These are phyloP conservation scores for Tanacetum coccineum DNA, from an alignment of 129 eudicot species.

Conservation along the genomic window DNA sequence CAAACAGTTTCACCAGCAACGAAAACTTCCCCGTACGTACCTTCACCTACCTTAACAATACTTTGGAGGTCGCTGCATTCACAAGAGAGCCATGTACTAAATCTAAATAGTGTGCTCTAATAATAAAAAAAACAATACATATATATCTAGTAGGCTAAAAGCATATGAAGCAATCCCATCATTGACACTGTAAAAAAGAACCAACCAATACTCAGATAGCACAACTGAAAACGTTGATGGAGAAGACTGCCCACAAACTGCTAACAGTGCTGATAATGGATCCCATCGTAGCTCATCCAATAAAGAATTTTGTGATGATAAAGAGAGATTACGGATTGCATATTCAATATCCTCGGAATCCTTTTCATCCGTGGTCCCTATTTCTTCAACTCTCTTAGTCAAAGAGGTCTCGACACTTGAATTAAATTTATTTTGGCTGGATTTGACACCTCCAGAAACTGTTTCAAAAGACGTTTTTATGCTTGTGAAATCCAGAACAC, in stretches of 20 bases:
- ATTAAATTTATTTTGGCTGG: conserved; percentile 24
- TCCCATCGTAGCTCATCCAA: conserved; percentile 43
- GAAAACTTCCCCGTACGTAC: conserved; percentile 98
- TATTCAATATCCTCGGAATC: conserved; percentile 52
- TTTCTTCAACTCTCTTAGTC: conserved; percentile 28
- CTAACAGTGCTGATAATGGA: conserved; percentile 52
- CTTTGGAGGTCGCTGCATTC: conserved; percentile 49
- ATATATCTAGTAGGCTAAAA: neutral
- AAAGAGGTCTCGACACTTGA: conserved; percentile 14
- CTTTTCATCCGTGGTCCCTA: conserved; percentile 17
- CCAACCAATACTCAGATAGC: conserved; percentile 65
- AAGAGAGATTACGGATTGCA: conserved; percentile 57
- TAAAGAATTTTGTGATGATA: conserved; percentile 51
- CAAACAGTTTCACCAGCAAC: conserved; percentile 76
- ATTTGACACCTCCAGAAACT: conserved; percentile 23
- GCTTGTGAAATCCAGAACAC: conserved; percentile 25
- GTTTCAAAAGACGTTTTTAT: conserved; percentile 35
- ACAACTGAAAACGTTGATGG: conserved; percentile 63
- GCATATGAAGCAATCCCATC: neutral
- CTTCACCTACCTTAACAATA: conserved; percentile 86
- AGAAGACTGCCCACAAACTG: conserved; percentile 75
- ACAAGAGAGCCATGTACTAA: conserved; percentile 20
- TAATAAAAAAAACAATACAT: neutral
- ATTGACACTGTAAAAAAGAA: conserved; percentile 7
- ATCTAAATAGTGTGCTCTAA: conserved; percentile 6